Evolutionary conservation across 2,329 filamentous ascomycete species (phyloP), one percentile per base, ranked within the genome.

Genomic region (Tolypocladium album): DNA sequence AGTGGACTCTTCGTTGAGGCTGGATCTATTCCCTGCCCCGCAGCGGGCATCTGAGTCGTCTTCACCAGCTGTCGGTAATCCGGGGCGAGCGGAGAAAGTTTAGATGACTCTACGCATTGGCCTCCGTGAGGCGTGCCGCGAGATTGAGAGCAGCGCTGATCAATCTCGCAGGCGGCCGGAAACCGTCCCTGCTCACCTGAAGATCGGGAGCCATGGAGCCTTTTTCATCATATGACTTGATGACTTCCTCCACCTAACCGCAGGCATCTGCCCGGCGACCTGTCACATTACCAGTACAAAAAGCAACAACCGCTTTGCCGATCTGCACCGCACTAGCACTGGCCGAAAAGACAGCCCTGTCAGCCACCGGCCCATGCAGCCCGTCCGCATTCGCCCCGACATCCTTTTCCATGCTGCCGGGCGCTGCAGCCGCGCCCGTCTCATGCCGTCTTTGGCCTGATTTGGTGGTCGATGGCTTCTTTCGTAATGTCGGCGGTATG

Each of bases 81-180:
- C 9, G 50, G 27, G 24, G 31, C 38, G 22, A 39, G 31, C 38
- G 38, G 50, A 59, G 27, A 31, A 20, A 27, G 27, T 9, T 20
- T 52, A 24, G 13, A 31, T 52, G 47, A 31, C 24, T 31, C 12
- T 55, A 22, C 50, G 50, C 50, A 55, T 20, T 55, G 50, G 50
- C 50, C 50, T 22, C 50, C 2, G 50, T 3, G 50, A 38, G 50
- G 50, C 50, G 50, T 20, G 50, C 50, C 50, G 31, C 36, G 50
- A 55, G n/a, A 56, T 56, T 59, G 58, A 56, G 52, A 56, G 42
- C 40, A 50, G 52, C 52, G 53, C 40, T 47, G 58, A 56, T 59
- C 58, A 59, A 59, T 59, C 39, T 59, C 39, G 50, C 13, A 34
- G 50, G 20, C 20, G 43, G 57, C 22, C 13, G 34, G 22, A 34